Evolutionary conservation across 176 grass and related monocot genomes (phyloP).

Genomic region (Stipa capillata): DNA sequence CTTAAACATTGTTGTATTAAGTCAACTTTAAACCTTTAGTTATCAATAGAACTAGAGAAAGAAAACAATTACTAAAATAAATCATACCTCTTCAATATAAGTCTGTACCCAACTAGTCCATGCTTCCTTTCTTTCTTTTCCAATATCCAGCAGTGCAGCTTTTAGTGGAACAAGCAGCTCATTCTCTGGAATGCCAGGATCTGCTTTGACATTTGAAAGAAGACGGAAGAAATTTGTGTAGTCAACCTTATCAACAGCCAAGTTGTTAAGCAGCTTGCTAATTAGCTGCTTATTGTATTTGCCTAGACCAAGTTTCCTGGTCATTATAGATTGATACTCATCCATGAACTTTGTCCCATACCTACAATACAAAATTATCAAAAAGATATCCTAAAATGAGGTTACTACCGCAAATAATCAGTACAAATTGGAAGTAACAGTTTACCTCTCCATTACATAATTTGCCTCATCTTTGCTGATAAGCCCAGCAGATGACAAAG

Average conservation of each 20-base stretch:
- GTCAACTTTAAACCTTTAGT: neutral
- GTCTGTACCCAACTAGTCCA: constrained; percentile 90
- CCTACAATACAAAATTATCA: constrained; percentile 33
- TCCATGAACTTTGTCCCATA: constrained; percentile 98
- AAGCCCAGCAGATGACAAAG: constrained; percentile 65
- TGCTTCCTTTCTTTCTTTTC: constrained; percentile 91
- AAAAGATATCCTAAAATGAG: neutral
- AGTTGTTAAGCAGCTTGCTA: constrained; percentile 70
- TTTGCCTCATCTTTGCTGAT: constrained; percentile 86
- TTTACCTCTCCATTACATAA: constrained; percentile 93
- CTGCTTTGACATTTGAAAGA: constrained; percentile 82
- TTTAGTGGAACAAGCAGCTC: constrained; percentile 82
- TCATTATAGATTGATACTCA: constrained; percentile 98
- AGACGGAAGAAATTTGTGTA: constrained; percentile 97
- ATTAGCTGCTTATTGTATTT: constrained; percentile 97
- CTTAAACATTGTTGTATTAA: neutral
- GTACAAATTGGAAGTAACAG: constrained; percentile 11
- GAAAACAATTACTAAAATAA: neutral
- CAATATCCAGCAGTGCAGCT: constrained; percentile 92
- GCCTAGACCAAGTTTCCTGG: constrained; percentile 67
- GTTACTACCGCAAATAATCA: neutral
- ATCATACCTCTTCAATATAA: constrained; percentile 85
- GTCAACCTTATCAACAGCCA: constrained; percentile 94
- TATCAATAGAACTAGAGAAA: neutral
- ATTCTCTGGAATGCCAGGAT: constrained; percentile 44